These are phyloP conservation scores for Ailanthus altissimus DNA, from an alignment of 345 rosid species.

Conservation along the genomic window DNA sequence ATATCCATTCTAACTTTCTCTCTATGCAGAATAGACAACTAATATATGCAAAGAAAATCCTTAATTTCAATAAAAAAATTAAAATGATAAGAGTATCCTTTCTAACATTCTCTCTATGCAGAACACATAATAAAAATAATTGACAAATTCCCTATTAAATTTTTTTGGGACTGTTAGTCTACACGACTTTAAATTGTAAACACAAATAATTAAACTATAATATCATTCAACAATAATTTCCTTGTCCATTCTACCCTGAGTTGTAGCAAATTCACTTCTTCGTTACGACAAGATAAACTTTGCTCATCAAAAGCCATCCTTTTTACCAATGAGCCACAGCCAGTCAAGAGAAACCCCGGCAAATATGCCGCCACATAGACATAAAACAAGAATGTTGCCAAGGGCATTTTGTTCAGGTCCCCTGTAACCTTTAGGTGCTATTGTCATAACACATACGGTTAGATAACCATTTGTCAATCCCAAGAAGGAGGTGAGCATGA, in stretches of 20 bases:
- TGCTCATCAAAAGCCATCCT: conserved; percentile 37
- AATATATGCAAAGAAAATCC: too few relatives aligned
- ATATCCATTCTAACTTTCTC: too few relatives aligned
- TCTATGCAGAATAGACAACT: too few relatives aligned
- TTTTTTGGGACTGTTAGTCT: too few relatives aligned
- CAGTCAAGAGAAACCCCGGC: conserved; percentile 73
- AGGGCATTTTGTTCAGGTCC: conserved; percentile 93
- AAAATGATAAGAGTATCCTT: too few relatives aligned
- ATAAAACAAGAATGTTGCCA: conserved; percentile 77
- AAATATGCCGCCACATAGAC: conserved; percentile 62
- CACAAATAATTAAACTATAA: neutral
- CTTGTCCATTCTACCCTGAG: neutral
- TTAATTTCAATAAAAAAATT: too few relatives aligned
- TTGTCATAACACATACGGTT: conserved; percentile 76
- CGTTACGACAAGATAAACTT: neutral
- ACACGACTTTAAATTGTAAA: neutral
- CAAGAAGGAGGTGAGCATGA: conserved; percentile 60
- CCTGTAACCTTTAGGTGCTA: conserved; percentile 87
- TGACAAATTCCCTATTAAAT: too few relatives aligned
- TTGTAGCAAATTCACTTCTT: neutral
- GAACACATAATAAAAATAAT: too few relatives aligned
- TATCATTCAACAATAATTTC: neutral
- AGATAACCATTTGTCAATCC: conserved; percentile 81
- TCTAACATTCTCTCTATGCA: too few relatives aligned
- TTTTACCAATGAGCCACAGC: conserved; percentile 80